phyloP scores from a whole-genome alignment of 179 eudicot species.

The Beta macrorhiza region DNA sequence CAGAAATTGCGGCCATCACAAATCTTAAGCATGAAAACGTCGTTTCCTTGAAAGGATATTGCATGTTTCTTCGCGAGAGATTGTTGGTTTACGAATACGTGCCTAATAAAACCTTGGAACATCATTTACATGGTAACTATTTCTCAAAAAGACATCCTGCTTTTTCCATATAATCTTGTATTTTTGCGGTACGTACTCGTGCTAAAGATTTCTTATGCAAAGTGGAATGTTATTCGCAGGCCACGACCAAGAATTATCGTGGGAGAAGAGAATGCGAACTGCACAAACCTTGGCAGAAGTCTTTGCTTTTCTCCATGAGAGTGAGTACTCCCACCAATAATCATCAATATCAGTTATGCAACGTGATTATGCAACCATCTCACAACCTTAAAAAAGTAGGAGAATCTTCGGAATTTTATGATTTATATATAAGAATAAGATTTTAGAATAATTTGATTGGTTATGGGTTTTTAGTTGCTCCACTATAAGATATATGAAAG shows the following conservation, averaged over 20 bases:
- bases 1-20: slow-evolving; percentile 1
- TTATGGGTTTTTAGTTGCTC: too few relatives aligned
- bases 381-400: too few relatives aligned
- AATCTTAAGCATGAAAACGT: not conserved
- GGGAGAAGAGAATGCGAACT: slow-evolving; percentile 7
- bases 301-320: not conserved
- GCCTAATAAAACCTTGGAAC: slow-evolving; percentile 4
- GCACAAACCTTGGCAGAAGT: slow-evolving; percentile 11
- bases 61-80: not conserved
- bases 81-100: slow-evolving; percentile 16
- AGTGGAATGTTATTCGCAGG: not conserved
- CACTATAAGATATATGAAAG: too few relatives aligned
- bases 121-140: slow-evolving; percentile 17
- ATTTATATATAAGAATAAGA: too few relatives aligned
- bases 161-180: not conserved
- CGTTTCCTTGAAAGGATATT: slow-evolving; percentile 4
- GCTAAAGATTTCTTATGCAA: not conserved
- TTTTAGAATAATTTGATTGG: too few relatives aligned
- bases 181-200: not conserved
- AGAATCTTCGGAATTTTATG: too few relatives aligned
- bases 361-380: too few relatives aligned
- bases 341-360: not conserved
- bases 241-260: not conserved
- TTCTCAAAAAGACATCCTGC: not conserved
- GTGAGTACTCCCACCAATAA: not conserved